Evolutionary conservation across 805 yeast genomes (phyloP), one percentile per base, ranked within the genome.

Genomic region (Sugiyamaella boreocaroliniensis): DNA sequence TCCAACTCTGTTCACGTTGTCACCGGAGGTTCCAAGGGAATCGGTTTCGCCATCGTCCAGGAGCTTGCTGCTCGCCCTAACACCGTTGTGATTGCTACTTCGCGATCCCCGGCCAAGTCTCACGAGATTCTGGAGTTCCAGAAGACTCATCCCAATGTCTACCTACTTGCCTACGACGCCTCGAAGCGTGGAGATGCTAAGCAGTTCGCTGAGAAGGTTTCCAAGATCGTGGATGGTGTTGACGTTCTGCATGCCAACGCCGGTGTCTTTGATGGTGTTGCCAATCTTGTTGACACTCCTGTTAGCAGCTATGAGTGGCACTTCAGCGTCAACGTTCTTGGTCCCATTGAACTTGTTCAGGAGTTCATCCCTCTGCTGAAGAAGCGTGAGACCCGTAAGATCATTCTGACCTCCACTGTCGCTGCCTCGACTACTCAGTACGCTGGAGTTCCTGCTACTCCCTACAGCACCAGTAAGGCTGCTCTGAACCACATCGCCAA

Each of bases 391-490:
- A 55, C 62, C 9, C 64, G 61, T 53, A 57, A 66, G 52, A 46
- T 69, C n/a, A 54, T 63, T 18, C 65, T 66, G 49, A 51, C 67
- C 16, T 61, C 72, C 8, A 58, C 66, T 22, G 12, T 48, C 9
- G 67, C 61, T 5, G 73, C 65, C 5, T 59, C 66, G 16, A 53
- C 64, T 16, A 53, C 55, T 2, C 56, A 20, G 1, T 60, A 46
- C 43, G n/a, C 55, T 5, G 60, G 62, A 6, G 18, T 59, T 14
- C 18, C 59, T 5, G 43, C 52, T 16, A 51, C 62, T 18, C 68
- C 71, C 14, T 71, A 71, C 51, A 74, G 74, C 2, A 58, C 58
- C 37, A 65, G 73, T 8, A 72, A 72, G 58, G 71, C 74, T 7
- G 75, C 72, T 1, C 53, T 71, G 51, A 71, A 72, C 61, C 66